Evolutionary conservation across 352 stramenopile genomes (phyloP).

Genomic region (Albugo candida): DNA sequence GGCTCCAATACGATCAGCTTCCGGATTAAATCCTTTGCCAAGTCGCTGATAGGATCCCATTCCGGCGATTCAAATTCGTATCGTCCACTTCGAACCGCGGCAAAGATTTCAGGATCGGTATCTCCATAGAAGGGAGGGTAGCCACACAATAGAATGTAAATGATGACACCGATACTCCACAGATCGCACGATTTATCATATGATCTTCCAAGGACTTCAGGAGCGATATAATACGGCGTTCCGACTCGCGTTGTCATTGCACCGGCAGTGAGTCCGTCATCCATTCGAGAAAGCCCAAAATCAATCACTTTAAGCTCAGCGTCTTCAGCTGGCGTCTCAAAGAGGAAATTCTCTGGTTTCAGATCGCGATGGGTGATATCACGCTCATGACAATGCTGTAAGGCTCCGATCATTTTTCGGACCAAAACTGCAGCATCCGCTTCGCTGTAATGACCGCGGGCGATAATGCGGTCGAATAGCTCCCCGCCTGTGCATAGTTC

Average conservation of each 20-base stretch:
- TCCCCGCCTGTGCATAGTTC: conserved; percentile 96
- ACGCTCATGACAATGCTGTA: conserved; percentile 95
- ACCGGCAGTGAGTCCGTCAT: conserved; percentile 57
- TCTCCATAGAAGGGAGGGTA: conserved; percentile 94
- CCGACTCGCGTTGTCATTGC: conserved; percentile 93
- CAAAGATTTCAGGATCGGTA: conserved; percentile 82
- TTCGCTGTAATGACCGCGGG: conserved; percentile 91
- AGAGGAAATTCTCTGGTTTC: conserved; percentile 96
- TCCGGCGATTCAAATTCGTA: conserved; percentile 78
- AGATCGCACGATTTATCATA: conserved; percentile 95
- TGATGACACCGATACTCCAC: conserved; percentile 92
- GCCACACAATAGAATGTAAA: conserved; percentile 90
- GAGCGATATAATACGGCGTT: conserved; percentile 91
- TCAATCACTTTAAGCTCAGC: conserved; percentile 97
- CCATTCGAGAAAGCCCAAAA: conserved; percentile 90
- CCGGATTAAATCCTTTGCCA: conserved; percentile 90
- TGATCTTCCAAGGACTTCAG: conserved; percentile 83
- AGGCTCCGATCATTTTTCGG: conserved; percentile 90
- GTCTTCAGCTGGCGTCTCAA: conserved; percentile 78
- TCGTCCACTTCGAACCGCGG: conserved; percentile 44
- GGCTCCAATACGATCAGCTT: conserved; percentile 86
- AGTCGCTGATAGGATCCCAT: conserved; percentile 59
- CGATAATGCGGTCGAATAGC: conserved; percentile 86
- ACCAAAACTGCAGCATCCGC: conserved; percentile 88
- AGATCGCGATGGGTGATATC: conserved; percentile 95